Percentiles rank a stretch among this genome's conserved stretches.
Conservation (phyloP, 805 yeast species). For the Wickerhamomyces silvicola region DNA sequence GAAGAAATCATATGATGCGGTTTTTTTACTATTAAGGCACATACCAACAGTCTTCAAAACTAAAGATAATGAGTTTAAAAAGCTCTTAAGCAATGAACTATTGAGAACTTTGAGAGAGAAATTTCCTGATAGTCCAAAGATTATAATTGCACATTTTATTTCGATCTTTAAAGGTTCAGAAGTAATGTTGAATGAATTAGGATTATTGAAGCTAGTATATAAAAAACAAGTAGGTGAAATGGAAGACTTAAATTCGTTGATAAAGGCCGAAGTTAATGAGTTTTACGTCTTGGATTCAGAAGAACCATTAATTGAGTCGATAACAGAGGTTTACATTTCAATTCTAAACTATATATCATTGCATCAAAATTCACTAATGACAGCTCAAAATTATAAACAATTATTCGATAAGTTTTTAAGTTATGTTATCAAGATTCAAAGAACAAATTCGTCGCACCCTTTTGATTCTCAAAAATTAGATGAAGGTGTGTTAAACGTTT, state of each 20-base stretch:
- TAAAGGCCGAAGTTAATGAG: constrained; percentile 7
- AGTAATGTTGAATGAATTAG: constrained; percentile 11
- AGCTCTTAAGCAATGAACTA: constrained; percentile 11
- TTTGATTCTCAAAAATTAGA: constrained; percentile 10
- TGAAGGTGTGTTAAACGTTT: constrained; percentile 11
- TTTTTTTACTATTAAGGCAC: constrained; percentile 9
- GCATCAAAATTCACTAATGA: too few species aligned
- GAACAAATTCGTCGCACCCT: constrained; percentile 5
- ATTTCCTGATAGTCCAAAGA: constrained; percentile 13
- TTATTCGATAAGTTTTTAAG: constrained; percentile 1
- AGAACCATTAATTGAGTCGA: too few species aligned
- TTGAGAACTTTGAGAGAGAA: constrained; percentile 11
- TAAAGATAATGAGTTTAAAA: constrained; percentile 2
- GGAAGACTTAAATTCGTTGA: background rate
- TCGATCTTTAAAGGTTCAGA: constrained; percentile 12
- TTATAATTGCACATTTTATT: constrained; percentile 18
- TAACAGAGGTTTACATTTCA: too few species aligned
- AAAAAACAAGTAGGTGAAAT: constrained; percentile 1
- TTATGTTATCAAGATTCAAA: constrained; percentile 2
- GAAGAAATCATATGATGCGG: constrained; percentile 14
- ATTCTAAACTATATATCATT: too few species aligned
- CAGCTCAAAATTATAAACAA: constrained; percentile 1
- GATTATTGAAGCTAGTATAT: constrained; percentile 11
- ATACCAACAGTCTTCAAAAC: constrained; percentile 11
- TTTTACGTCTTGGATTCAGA: constrained; percentile 4